Conservation (phyloP, 108 stramenopile genomes). For the Cylindrotheca fusiformis region DNA sequence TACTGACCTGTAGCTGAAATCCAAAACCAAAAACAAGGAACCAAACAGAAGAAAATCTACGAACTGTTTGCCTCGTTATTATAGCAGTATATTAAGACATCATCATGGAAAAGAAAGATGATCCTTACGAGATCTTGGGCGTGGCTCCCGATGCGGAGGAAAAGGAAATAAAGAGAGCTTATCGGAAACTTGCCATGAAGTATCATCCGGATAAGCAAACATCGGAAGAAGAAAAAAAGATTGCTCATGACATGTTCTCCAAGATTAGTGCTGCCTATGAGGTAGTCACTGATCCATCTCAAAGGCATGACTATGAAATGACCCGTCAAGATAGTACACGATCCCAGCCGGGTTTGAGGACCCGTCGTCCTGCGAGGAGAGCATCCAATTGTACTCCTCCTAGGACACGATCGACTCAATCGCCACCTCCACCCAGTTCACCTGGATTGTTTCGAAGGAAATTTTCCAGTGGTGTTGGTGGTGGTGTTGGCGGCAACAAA, state of each 20-base stretch:
- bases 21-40: no score
- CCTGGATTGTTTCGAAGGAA: conserved; percentile 1
- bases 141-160: conserved; percentile 57
- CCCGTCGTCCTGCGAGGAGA: background rate
- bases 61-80: no score
- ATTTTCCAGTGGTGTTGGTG: no score
- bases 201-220: conserved; percentile 73
- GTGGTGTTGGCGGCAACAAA: no score
- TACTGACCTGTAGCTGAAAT: no score
- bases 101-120: conserved; percentile 25
- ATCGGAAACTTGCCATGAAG: conserved; percentile 43
- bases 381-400: background rate
- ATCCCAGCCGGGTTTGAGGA: background rate
- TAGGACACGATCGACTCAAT: background rate
- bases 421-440: background rate
- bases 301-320: conserved; percentile 10
- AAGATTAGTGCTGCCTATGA: conserved; percentile 80
- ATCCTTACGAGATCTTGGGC: conserved; percentile 80
- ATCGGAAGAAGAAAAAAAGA: conserved; percentile 28
- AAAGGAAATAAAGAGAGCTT: conserved; percentile 79
- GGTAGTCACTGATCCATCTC: conserved; percentile 56
- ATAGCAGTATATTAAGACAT: no score
- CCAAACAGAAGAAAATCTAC: no score
- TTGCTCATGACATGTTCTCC: conserved; percentile 45
- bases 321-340: background rate